These are phyloP conservation scores for Pythium folliculosum DNA, from an alignment of 352 stramenopile species.

Conservation along the genomic window DNA sequence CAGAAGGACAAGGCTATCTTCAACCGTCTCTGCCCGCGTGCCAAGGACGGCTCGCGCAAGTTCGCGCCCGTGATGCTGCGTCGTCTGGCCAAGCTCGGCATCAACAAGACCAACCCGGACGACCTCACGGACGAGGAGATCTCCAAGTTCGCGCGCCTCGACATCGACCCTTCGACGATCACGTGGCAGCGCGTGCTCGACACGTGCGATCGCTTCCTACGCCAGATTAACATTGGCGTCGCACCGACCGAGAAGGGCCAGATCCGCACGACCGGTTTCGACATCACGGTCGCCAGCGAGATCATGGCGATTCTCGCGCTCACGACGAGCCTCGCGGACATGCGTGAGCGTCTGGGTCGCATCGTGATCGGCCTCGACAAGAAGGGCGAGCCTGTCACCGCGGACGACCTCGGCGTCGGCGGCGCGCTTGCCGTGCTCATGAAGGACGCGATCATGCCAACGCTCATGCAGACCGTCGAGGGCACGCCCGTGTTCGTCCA, in stretches of 20 bases:
- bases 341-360: slow-evolving; percentile 91
- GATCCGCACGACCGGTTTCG: slow-evolving; percentile 67
- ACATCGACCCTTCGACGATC: slow-evolving; percentile 95
- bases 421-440: slow-evolving; percentile 97
- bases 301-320: slow-evolving; percentile 99
- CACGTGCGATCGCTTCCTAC: slow-evolving; percentile 96
- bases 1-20: slow-evolving; percentile 86
- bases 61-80: slow-evolving; percentile 93
- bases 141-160: slow-evolving; percentile 91
- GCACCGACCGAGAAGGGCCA: slow-evolving; percentile 91
- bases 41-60: slow-evolving; percentile 79
- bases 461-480: slow-evolving; percentile 98
- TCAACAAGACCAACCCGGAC: slow-evolving; percentile 89
- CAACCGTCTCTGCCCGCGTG: slow-evolving; percentile 75
- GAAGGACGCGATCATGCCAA: slow-evolving; percentile 97
- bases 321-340: slow-evolving; percentile 92
- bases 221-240: slow-evolving; percentile 89
- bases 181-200: slow-evolving; percentile 96
- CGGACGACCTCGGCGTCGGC: slow-evolving; percentile 96
- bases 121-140: slow-evolving; percentile 95
- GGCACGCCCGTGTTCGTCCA: slow-evolving; percentile 97
- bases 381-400: slow-evolving; percentile 90
- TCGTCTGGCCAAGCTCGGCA: slow-evolving; percentile 95
- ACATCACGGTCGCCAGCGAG: slow-evolving; percentile 95
- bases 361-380: slow-evolving; percentile 94